These are phyloP conservation scores for Fusarium beomiforme DNA, from an alignment of 2,329 filamentous ascomycete species.

Conservation along the genomic window DNA sequence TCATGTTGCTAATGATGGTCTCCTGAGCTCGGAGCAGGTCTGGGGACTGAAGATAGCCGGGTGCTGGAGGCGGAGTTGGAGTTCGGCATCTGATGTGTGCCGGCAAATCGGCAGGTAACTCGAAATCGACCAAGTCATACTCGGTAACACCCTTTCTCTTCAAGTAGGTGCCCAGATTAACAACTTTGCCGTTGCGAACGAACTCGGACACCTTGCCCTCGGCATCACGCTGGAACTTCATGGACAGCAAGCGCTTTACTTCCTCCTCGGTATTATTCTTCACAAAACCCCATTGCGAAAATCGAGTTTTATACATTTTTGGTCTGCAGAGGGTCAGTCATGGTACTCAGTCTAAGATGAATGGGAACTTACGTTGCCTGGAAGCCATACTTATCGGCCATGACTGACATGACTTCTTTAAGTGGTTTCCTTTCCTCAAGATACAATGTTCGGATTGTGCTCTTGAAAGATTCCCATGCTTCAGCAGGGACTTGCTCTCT, in stretches of 20 bases:
- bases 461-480: conserved; percentile 60
- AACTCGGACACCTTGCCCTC: conserved; percentile 64
- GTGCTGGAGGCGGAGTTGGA: conserved; percentile 55
- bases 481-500: conserved; percentile 57
- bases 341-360: background rate
- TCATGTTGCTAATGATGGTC: conserved; percentile 55
- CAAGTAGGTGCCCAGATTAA: conserved; percentile 62
- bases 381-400: conserved; percentile 60
- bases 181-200: conserved; percentile 61
- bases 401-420: conserved; percentile 63
- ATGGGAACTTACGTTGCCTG: conserved; percentile 57
- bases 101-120: conserved; percentile 54
- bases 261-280: conserved; percentile 66
- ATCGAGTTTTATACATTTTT: conserved; percentile 66
- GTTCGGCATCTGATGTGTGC: conserved; percentile 57
- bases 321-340: conserved; percentile 49
- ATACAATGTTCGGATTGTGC: conserved; percentile 57
- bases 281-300: conserved; percentile 64
- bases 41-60: conserved; percentile 54
- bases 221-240: conserved; percentile 63
- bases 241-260: conserved; percentile 60
- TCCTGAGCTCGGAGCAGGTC: conserved; percentile 57
- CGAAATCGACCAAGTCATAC: conserved; percentile 61
- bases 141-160: conserved; percentile 64
- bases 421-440: conserved; percentile 60